Evolutionary conservation across 345 rosid genomes (phyloP).

Genomic region (Aquilaria yunnanensis): DNA sequence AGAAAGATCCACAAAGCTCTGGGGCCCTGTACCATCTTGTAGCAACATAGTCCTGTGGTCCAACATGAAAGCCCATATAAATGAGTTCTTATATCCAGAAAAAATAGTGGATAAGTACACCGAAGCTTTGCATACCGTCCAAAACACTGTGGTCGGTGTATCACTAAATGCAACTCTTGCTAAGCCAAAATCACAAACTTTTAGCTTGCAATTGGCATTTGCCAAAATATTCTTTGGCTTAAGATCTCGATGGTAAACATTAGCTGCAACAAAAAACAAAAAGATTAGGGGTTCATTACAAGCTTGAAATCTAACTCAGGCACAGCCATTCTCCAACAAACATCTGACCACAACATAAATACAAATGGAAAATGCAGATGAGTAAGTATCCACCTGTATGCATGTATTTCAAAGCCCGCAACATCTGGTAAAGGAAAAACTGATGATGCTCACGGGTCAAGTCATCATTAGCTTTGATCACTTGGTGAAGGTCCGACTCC

Average conservation of each 20-base stretch:
- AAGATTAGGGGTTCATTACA: constrained; percentile 11
- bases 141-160: constrained; percentile 81
- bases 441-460: constrained; percentile 96
- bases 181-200: constrained; percentile 93
- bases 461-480: constrained; percentile 95
- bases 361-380: not conserved
- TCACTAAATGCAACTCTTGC: constrained; percentile 93
- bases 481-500: constrained; percentile 99
- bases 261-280: constrained; percentile 44
- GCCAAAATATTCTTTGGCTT: constrained; percentile 97
- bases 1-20: constrained; percentile 96
- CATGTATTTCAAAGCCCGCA: constrained; percentile 93
- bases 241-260: constrained; percentile 96
- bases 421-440: constrained; percentile 97
- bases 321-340: too few species aligned
- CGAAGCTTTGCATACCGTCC: constrained; percentile 61
- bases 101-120: not conserved
- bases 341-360: not conserved
- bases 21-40: constrained; percentile 99
- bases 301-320: too few species aligned
- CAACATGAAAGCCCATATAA: constrained; percentile 11
- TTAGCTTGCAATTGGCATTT: constrained; percentile 95
- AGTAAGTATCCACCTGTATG: constrained; percentile 64
- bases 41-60: constrained; percentile 84
- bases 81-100: constrained; percentile 8